Evolutionary conservation across 2,329 filamentous ascomycete genomes (phyloP).

Genomic region (Ascochyta fabae): DNA sequence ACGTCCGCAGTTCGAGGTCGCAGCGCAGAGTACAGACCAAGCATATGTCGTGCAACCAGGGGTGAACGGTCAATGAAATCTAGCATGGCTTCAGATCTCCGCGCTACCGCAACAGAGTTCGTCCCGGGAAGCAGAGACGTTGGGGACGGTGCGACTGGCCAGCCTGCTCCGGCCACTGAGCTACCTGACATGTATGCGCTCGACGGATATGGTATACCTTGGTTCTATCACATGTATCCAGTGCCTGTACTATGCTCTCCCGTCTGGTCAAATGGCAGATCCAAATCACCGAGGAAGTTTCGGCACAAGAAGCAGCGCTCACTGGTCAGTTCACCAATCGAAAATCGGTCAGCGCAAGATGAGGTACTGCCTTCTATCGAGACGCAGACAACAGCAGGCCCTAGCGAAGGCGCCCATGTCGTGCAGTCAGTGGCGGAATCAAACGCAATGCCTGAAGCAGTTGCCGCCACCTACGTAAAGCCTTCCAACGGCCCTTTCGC

Average conservation of each 20-base stretch:
- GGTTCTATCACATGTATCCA: conserved; percentile 41
- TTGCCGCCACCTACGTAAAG: too few species aligned
- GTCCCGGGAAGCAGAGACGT: conserved; percentile 22
- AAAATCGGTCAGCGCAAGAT: background rate
- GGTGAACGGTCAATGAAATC: conserved; percentile 26
- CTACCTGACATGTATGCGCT: conserved; percentile 28
- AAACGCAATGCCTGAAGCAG: background rate
- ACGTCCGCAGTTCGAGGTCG: conserved; percentile 16
- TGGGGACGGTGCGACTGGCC: background rate
- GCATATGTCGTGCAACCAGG: background rate
- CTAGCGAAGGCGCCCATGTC: background rate
- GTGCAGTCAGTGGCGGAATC: too few species aligned
- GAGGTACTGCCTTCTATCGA: too few species aligned
- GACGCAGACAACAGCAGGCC: background rate
- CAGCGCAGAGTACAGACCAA: conserved; percentile 14
- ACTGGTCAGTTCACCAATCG: background rate
- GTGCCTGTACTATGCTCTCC: conserved; percentile 28
- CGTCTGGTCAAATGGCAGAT: conserved; percentile 18
- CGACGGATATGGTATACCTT: conserved; percentile 36
- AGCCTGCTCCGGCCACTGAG: background rate
- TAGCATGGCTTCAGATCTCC: conserved; percentile 31
- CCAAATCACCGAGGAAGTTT: conserved; percentile 30
- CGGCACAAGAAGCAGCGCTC: conserved; percentile 20
- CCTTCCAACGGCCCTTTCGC: conserved; percentile 13
- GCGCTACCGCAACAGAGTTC: conserved; percentile 42